phyloP scores from a whole-genome alignment of 768 basidiomycete species.

The Clavaria fumosa region DNA sequence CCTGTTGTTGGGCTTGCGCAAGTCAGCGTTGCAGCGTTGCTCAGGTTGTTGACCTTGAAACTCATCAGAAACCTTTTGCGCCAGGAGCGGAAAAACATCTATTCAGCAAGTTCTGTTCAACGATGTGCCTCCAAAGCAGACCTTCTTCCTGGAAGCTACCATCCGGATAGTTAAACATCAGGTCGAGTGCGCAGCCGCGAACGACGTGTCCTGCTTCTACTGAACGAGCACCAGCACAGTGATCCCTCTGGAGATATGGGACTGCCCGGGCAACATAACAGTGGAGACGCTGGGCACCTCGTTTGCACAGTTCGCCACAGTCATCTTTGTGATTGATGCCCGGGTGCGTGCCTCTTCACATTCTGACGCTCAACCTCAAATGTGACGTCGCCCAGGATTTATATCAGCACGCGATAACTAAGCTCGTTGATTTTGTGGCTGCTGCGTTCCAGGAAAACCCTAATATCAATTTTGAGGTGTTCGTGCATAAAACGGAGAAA shows the following conservation, averaged over 20 bases:
- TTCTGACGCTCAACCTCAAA: neutral
- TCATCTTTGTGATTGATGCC: slow-evolving; percentile 93
- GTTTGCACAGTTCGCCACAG: slow-evolving; percentile 63
- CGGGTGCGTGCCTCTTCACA: slow-evolving; percentile 39
- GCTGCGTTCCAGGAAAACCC: slow-evolving; percentile 66
- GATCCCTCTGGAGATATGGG: slow-evolving; percentile 90
- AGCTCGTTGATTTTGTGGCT: slow-evolving; percentile 68
- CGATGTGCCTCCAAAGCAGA: slow-evolving; percentile 63
- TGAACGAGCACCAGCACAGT: slow-evolving; percentile 45
- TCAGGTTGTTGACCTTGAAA: too few species aligned
- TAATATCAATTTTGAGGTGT: slow-evolving; percentile 70
- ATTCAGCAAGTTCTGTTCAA: slow-evolving; percentile 89
- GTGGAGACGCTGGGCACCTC: slow-evolving; percentile 64
- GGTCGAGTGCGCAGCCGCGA: slow-evolving; percentile 51
- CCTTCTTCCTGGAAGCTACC: slow-evolving; percentile 82
- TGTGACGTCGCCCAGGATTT: slow-evolving; percentile 36
- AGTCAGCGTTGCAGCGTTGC: slow-evolving; percentile 23
- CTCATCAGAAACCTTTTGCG: neutral
- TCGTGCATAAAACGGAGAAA: slow-evolving; percentile 91
- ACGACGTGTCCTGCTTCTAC: slow-evolving; percentile 1
- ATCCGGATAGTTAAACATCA: slow-evolving; percentile 56
- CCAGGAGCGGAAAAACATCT: slow-evolving; percentile 84
- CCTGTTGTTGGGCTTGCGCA: slow-evolving; percentile 55
- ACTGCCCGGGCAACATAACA: slow-evolving; percentile 78
- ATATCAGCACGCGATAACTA: slow-evolving; percentile 71